These are phyloP conservation scores for Paecilomyces niveus DNA, from an alignment of 2,329 filamentous ascomycete species.

Conservation along the genomic window DNA sequence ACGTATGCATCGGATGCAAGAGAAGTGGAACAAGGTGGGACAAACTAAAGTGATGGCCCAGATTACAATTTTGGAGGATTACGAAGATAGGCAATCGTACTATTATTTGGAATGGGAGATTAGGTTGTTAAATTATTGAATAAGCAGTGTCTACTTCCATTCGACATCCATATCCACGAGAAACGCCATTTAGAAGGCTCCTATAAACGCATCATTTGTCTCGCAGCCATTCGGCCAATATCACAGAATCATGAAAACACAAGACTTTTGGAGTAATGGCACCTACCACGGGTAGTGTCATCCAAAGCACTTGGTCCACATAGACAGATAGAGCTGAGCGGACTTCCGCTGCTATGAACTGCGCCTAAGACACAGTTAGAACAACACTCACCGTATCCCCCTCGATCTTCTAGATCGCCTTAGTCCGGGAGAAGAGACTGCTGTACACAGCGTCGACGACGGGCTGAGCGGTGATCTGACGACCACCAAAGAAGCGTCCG, in stretches of 20 bases:
- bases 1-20: too few species aligned
- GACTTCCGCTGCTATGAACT: background rate
- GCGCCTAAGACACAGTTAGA: conserved; percentile 20
- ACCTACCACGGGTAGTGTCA: conserved; percentile 32
- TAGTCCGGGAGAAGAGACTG: conserved; percentile 84
- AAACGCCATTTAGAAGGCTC: background rate
- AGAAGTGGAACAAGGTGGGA: too few species aligned
- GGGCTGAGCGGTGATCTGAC: conserved; percentile 87
- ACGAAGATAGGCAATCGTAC: too few species aligned
- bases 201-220: conserved; percentile 20
- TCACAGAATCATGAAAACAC: background rate
- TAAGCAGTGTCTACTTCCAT: background rate
- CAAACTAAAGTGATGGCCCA: too few species aligned
- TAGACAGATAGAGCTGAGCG: conserved; percentile 8
- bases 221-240: conserved; percentile 13
- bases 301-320: conserved; percentile 17
- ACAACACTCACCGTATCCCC: conserved; percentile 20
- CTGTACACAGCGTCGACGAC: conserved; percentile 99
- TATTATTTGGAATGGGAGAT: background rate
- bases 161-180: background rate
- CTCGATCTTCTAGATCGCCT: conserved; percentile 56
- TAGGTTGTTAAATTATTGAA: background rate
- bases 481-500: conserved; percentile 88
- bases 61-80: too few species aligned
- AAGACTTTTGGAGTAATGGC: conserved; percentile 19